Evolutionary conservation across 2,329 filamentous ascomycete species (phyloP).

Genomic region (Mycosphaerella sp.): DNA sequence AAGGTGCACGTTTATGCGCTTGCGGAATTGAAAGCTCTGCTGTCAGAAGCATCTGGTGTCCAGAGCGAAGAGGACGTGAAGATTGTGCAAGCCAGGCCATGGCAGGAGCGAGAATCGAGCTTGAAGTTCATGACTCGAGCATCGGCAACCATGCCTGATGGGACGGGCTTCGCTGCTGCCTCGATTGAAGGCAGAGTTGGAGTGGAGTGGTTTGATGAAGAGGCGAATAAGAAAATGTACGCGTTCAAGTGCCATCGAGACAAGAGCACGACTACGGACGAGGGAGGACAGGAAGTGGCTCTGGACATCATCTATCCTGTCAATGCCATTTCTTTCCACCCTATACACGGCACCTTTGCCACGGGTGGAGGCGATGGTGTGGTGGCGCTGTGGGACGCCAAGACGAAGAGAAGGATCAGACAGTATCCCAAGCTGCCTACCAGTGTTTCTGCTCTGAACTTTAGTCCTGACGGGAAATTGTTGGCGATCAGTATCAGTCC

Average conservation of each 20-base stretch:
- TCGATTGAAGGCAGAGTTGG: constrained; percentile 94
- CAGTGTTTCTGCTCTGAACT: constrained; percentile 69
- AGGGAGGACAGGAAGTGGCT: constrained; percentile 44
- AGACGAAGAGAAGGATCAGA: constrained; percentile 80
- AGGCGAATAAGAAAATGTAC: constrained; percentile 89
- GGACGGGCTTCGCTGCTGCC: constrained; percentile 84
- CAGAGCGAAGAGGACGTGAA: constrained; percentile 4
- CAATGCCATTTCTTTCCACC: constrained; percentile 84
- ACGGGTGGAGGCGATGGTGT: constrained; percentile 85
- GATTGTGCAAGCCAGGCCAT: constrained; percentile 49
- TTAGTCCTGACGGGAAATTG: constrained; percentile 68
- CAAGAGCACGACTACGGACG: constrained; percentile 56
- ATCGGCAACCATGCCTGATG: constrained; percentile 93
- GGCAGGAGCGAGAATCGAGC: constrained; percentile 89
- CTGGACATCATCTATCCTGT: constrained; percentile 85
- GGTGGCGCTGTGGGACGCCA: constrained; percentile 88
- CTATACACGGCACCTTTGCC: constrained; percentile 74
- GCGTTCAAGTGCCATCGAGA: constrained; percentile 98
- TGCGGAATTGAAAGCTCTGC: constrained; percentile 54
- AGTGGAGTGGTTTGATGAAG: constrained; percentile 96
- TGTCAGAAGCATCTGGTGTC: constrained; percentile 40
- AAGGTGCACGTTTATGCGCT: constrained; percentile 95
- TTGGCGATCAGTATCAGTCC: constrained; percentile 77
- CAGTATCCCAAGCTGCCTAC: constrained; percentile 81
- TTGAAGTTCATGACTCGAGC: constrained; percentile 94